These are phyloP conservation scores for Lonicera japonica DNA, from an alignment of 129 eudicot species.

Conservation along the genomic window DNA sequence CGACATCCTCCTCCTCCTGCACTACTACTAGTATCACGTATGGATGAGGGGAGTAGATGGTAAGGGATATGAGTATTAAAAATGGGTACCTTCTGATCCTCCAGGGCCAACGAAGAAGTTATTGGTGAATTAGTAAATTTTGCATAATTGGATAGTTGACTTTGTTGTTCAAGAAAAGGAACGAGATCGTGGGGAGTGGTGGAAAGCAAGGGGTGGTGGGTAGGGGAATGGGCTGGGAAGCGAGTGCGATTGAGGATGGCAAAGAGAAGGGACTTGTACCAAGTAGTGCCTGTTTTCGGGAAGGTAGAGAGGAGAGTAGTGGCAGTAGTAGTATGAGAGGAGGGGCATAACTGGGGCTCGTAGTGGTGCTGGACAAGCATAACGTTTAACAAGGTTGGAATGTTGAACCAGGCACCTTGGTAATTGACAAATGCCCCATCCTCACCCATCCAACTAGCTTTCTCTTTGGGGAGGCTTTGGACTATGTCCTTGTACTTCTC, in stretches of 20 bases:
- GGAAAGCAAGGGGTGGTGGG: constrained; percentile 27
- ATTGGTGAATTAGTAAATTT: background rate
- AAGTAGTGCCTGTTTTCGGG: constrained; percentile 36
- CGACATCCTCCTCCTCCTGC: constrained; percentile 9
- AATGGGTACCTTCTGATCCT: too few relatives aligned
- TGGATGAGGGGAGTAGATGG: constrained; percentile 15
- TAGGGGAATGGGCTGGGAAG: background rate
- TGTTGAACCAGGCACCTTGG: constrained; percentile 36
- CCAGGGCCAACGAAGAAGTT: constrained; percentile 3
- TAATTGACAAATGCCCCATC: constrained; percentile 18
- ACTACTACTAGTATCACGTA: too few relatives aligned
- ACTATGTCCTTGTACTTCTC: too few relatives aligned
- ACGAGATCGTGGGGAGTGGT: constrained; percentile 32
- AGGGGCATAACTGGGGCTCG: constrained; percentile 16
- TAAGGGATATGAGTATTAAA: constrained; percentile 29
- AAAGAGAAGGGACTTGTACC: constrained; percentile 35
- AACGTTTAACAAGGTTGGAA: constrained; percentile 20
- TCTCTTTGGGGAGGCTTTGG: too few relatives aligned
- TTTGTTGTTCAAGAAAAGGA: constrained; percentile 22
- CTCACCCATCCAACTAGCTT: constrained; percentile 27
- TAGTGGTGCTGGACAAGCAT: constrained; percentile 21
- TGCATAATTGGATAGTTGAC: too few relatives aligned
- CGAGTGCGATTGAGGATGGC: constrained; percentile 21
- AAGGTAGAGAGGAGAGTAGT: constrained; percentile 21
- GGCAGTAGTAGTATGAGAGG: too few relatives aligned